Conservation (phyloP, 2,329 filamentous ascomycete genomes). For the Pestalotiopsis sp. region DNA sequence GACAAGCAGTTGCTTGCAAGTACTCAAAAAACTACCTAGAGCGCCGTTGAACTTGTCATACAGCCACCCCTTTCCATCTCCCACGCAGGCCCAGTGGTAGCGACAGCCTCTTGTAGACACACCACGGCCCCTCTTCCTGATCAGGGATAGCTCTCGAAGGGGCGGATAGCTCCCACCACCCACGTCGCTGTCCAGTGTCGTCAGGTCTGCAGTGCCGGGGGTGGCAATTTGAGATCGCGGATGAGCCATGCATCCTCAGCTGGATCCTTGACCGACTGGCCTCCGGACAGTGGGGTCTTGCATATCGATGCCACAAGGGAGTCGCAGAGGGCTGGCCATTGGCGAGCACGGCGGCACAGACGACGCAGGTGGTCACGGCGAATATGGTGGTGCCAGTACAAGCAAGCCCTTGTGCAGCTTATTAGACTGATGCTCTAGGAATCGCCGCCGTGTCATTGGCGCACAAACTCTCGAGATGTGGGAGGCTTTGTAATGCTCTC, state of each 20-base stretch:
- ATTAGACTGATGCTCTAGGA: slow-evolving; percentile 5
- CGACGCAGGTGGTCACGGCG: slow-evolving; percentile 1
- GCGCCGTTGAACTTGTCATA: slow-evolving; percentile 1
- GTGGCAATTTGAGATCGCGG: slow-evolving; percentile 9
- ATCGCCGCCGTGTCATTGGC: slow-evolving; percentile 11
- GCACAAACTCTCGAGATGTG: neutral
- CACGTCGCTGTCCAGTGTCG: neutral
- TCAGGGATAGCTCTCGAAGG: neutral
- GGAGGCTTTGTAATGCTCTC: slow-evolving; percentile 7
- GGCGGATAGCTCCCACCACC: slow-evolving; percentile 6
- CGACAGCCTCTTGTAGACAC: neutral
- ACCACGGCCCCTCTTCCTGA: neutral
- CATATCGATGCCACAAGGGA: neutral
- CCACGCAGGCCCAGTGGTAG: neutral
- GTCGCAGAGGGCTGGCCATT: neutral
- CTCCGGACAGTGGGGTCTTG: slow-evolving; percentile 8
- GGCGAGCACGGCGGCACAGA: slow-evolving; percentile 8
- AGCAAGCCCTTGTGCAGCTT: neutral
- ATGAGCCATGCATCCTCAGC: slow-evolving; percentile 8
- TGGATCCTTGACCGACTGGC: slow-evolving; percentile 13
- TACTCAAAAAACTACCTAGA: neutral
- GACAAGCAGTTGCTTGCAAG: neutral
- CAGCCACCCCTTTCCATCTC: neutral
- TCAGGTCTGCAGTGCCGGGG: neutral
- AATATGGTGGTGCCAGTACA: neutral